Evolutionary conservation across 768 basidiomycete species (phyloP).

Genomic region (Mycena polygramma): DNA sequence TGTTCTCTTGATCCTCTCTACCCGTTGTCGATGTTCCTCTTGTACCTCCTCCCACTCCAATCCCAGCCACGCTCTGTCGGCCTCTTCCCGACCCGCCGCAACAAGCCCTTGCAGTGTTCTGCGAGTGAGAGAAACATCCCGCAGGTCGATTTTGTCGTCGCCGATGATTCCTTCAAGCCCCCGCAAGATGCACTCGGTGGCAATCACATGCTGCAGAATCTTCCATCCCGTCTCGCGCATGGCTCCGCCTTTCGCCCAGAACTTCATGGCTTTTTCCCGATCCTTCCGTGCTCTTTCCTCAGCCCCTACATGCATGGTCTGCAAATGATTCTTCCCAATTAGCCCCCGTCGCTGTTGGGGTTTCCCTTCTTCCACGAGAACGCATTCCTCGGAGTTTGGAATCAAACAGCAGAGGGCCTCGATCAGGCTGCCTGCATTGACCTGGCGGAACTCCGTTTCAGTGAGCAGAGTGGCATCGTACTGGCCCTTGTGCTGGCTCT

Average conservation of each 20-base stretch:
- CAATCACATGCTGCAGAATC: conserved; percentile 40
- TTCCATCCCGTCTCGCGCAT: conserved; percentile 39
- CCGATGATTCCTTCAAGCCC: conserved; percentile 31
- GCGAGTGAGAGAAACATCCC: conserved; percentile 27
- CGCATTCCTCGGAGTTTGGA: conserved; percentile 28
- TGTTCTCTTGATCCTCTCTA: conserved; percentile 6
- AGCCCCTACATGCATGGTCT: conserved; percentile 29
- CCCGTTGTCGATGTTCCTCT: conserved; percentile 8
- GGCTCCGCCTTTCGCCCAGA: conserved; percentile 40
- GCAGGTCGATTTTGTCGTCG: conserved; percentile 18
- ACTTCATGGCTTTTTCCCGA: conserved; percentile 42
- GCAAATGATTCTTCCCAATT: conserved; percentile 22
- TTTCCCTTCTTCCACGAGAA: conserved; percentile 16
- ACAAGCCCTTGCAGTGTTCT: conserved; percentile 34
- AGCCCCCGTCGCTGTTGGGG: conserved; percentile 20
- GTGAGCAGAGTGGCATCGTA: conserved; percentile 42
- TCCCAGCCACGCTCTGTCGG: conserved; percentile 35
- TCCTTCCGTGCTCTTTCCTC: conserved; percentile 33
- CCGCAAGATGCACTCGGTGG: conserved; percentile 32
- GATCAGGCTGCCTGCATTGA: conserved; percentile 38
- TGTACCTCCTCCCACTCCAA: conserved; percentile 37
- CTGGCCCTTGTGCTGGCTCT: conserved; percentile 42
- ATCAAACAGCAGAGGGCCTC: conserved; percentile 44
- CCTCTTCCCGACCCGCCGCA: conserved; percentile 24
- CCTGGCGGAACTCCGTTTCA: conserved; percentile 35